phyloP scores from a whole-genome alignment of 306 rosid species.

The Malus sylvestris region DNA sequence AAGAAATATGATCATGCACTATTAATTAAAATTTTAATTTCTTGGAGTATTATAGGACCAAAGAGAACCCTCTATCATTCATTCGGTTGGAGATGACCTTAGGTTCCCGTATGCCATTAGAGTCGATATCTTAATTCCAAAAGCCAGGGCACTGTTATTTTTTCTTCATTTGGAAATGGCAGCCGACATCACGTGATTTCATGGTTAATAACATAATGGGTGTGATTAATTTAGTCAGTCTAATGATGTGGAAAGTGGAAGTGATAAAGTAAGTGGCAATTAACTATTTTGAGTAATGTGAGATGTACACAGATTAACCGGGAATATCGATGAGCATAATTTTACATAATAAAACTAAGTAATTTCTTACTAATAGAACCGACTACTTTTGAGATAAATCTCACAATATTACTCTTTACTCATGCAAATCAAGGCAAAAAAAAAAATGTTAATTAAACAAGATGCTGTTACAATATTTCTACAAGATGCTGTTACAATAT shows the following conservation, averaged over 20 bases:
- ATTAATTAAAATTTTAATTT: no score
- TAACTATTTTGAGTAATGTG: neutral
- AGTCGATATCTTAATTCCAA: neutral
- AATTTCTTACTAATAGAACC: no score
- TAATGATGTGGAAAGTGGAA: neutral
- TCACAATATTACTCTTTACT: neutral
- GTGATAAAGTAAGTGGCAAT: neutral
- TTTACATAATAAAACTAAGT: no score
- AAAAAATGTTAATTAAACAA: neutral
- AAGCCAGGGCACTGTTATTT: neutral
- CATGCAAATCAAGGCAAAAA: neutral
- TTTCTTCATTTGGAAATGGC: neutral
- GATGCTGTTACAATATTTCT: neutral
- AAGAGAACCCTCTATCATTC: accelerated
- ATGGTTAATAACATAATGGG: neutral
- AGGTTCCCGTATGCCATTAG: constrained; percentile 14
- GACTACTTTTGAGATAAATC: no score
- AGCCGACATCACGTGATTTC: neutral
- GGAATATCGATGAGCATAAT: no score
- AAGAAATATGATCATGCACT: no score
- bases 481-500: neutral
- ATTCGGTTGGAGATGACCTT: no score
- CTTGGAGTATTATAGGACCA: accelerated
- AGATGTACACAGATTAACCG: no score
- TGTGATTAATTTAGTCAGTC: neutral